Conservation (phyloP, 495 filamentous ascomycete genomes). For the Hyaloscypha bicolor region DNA sequence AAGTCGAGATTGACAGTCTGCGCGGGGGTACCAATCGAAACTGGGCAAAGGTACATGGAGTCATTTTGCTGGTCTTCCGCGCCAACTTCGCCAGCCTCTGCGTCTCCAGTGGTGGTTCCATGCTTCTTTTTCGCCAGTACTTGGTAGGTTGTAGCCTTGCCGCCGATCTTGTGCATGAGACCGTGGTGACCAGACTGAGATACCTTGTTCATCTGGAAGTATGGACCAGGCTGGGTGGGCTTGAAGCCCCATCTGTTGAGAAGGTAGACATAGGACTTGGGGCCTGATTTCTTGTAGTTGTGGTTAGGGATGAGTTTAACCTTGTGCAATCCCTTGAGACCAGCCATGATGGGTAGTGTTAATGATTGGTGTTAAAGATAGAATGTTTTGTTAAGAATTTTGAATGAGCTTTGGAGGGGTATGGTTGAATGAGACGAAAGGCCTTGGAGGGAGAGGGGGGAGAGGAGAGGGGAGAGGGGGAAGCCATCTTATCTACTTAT, state of each 20-base stretch:
- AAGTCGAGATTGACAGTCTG: conserved; percentile 72
- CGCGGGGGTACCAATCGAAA: conserved; percentile 67
- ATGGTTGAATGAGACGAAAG: conserved; percentile 2
- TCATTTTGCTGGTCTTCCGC: conserved; percentile 80
- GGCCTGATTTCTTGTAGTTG: conserved; percentile 65
- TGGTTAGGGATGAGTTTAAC: conserved; percentile 60
- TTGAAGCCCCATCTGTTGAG: conserved; percentile 72
- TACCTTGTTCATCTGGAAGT: conserved; percentile 45
- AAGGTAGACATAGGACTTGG: conserved; percentile 71
- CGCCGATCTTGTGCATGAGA: conserved; percentile 34
- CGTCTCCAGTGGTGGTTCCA: conserved; percentile 10
- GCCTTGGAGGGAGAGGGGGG: background rate
- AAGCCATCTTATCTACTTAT: conserved; percentile 6
- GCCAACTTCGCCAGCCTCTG: conserved; percentile 53
- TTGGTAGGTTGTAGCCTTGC: conserved; percentile 41
- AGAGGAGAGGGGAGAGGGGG: background rate
- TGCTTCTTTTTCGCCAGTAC: conserved; percentile 35
- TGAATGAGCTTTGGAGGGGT: background rate
- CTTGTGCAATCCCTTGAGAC: conserved; percentile 44
- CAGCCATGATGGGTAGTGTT: conserved; percentile 28
- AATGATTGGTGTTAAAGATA: conserved; percentile 10
- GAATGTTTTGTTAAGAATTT: background rate
- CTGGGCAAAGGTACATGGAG: conserved; percentile 65
- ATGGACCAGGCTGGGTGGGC: conserved; percentile 71
- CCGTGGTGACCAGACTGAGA: conserved; percentile 11